Conservation (phyloP, 2,329 filamentous ascomycete species). For the Aureobasidium sp. region DNA sequence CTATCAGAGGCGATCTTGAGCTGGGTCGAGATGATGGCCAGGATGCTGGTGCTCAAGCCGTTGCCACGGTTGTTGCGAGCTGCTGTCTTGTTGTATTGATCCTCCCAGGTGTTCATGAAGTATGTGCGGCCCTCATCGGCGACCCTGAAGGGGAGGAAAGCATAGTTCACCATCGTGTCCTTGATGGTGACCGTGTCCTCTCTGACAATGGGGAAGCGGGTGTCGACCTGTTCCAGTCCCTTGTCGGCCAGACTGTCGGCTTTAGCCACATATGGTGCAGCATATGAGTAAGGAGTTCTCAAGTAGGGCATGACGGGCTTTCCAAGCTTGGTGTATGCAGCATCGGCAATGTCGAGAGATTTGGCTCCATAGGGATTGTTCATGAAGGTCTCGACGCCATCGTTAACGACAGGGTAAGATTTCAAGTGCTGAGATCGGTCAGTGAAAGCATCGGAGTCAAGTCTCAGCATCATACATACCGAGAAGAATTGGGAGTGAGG, state of each 20-base stretch:
- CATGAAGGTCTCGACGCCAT: slow-evolving; percentile 72
- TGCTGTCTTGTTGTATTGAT: slow-evolving; percentile 33
- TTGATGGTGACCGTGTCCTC: slow-evolving; percentile 47
- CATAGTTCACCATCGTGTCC: slow-evolving; percentile 55
- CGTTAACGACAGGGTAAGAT: slow-evolving; percentile 76
- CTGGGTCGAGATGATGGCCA: slow-evolving; percentile 30
- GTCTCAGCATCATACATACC: slow-evolving; percentile 12
- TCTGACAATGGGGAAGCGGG: slow-evolving; percentile 53
- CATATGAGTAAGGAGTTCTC: slow-evolving; percentile 69
- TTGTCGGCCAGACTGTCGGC: slow-evolving; percentile 64
- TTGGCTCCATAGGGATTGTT: slow-evolving; percentile 75
- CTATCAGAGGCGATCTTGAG: slow-evolving; percentile 29
- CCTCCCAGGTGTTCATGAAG: slow-evolving; percentile 28
- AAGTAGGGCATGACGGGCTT: slow-evolving; percentile 74
- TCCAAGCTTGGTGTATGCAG: slow-evolving; percentile 68
- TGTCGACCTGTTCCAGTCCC: slow-evolving; percentile 39
- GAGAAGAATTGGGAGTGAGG: slow-evolving; percentile 41
- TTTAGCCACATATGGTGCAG: slow-evolving; percentile 76
- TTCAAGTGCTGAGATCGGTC: slow-evolving; percentile 64
- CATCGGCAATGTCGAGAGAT: slow-evolving; percentile 68
- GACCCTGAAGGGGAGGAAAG: slow-evolving; percentile 45
- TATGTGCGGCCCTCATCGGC: slow-evolving; percentile 24
- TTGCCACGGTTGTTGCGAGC: slow-evolving; percentile 26
- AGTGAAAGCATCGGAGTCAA: not conserved
- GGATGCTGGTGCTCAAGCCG: slow-evolving; percentile 25